Percentiles rank a stretch among this genome's conserved stretches.
These are phyloP conservation scores for Dendrostoma leiphaemia DNA, from an alignment of 2,329 filamentous ascomycete genomes.

Conservation along the genomic window DNA sequence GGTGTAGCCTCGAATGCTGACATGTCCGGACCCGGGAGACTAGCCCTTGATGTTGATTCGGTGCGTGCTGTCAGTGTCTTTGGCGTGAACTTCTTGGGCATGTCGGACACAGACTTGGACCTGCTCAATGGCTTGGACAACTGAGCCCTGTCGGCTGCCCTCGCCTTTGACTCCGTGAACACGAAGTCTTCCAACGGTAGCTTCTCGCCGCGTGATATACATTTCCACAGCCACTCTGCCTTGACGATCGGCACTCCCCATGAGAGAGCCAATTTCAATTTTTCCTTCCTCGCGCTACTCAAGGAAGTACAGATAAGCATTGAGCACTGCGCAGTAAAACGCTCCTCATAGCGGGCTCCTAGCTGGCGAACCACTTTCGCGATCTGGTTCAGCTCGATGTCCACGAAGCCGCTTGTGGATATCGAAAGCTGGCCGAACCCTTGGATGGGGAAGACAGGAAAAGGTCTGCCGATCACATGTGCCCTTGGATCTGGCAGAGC, in stretches of 20 bases:
- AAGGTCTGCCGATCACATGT: conserved; percentile 75
- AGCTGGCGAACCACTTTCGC: conserved; percentile 73
- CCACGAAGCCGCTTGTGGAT: conserved; percentile 78
- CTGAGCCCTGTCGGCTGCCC: conserved; percentile 14
- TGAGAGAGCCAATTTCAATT: conserved; percentile 72
- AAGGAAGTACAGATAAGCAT: conserved; percentile 71
- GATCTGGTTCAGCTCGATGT: conserved; percentile 82
- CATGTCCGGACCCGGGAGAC: conserved; percentile 14
- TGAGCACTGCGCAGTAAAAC: conserved; percentile 68
- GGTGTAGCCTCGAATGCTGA: conserved; percentile 17
- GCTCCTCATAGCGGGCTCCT: conserved; percentile 78
- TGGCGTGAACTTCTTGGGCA: conserved; percentile 12
- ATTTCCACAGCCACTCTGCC: conserved; percentile 82
- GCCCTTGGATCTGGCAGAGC: conserved; percentile 58
- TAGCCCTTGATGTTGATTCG: conserved; percentile 3
- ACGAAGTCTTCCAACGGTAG: conserved; percentile 45
- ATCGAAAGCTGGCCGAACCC: conserved; percentile 71
- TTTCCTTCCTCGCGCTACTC: conserved; percentile 63
- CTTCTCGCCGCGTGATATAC: conserved; percentile 58
- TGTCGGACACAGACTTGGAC: conserved; percentile 14
- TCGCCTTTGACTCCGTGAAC: conserved; percentile 44
- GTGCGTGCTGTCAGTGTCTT: conserved; percentile 7
- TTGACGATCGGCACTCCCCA: conserved; percentile 80
- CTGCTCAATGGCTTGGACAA: conserved; percentile 9
- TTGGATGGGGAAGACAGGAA: conserved; percentile 66